Conservation (phyloP, 2,329 filamentous ascomycete genomes). For the Huntiella decipiens region DNA sequence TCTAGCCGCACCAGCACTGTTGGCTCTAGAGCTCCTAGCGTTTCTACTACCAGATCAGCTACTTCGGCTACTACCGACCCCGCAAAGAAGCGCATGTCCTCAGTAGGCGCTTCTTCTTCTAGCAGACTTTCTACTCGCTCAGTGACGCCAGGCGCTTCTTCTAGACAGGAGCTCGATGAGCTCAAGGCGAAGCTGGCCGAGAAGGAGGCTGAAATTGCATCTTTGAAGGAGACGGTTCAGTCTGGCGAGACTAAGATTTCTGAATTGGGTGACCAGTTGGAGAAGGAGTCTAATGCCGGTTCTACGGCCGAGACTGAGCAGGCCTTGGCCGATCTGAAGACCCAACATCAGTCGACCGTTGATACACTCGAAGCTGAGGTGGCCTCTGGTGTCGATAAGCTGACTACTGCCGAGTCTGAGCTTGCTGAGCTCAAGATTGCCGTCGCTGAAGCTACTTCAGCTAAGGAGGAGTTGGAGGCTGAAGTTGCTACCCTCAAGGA, state of each 20-base stretch:
- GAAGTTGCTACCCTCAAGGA: slow-evolving; percentile 31
- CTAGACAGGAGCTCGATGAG: slow-evolving; percentile 38
- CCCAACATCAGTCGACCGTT: slow-evolving; percentile 30
- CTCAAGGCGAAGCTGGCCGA: slow-evolving; percentile 39
- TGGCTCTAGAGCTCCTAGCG: slow-evolving; percentile 17
- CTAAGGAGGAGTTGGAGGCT: slow-evolving; percentile 29
- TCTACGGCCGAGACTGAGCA: slow-evolving; percentile 24
- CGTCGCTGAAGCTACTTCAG: slow-evolving; percentile 26
- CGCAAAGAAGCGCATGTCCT: slow-evolving; percentile 39
- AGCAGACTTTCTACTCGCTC: slow-evolving; percentile 19
- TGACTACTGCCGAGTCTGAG: slow-evolving; percentile 30
- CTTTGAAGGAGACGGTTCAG: slow-evolving; percentile 36
- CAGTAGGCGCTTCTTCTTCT: slow-evolving; percentile 22
- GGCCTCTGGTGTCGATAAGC: slow-evolving; percentile 29
- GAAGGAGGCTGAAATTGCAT: slow-evolving; percentile 37
- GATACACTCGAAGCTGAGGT: slow-evolving; percentile 28
- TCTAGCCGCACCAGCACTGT: slow-evolving; percentile 13
- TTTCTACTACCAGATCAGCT: slow-evolving; percentile 19
- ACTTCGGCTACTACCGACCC: slow-evolving; percentile 21
- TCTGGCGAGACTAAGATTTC: slow-evolving; percentile 35
- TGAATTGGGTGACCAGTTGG: slow-evolving; percentile 33
- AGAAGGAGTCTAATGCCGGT: slow-evolving; percentile 23
- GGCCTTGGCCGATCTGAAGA: slow-evolving; percentile 28
- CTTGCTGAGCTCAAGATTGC: slow-evolving; percentile 31
- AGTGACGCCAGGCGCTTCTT: slow-evolving; percentile 19